A percentile compares a stretch with the other conserved stretches of the same genome.
Conservation (phyloP, 441 rosid genomes). For the Jatropha multifida region DNA sequence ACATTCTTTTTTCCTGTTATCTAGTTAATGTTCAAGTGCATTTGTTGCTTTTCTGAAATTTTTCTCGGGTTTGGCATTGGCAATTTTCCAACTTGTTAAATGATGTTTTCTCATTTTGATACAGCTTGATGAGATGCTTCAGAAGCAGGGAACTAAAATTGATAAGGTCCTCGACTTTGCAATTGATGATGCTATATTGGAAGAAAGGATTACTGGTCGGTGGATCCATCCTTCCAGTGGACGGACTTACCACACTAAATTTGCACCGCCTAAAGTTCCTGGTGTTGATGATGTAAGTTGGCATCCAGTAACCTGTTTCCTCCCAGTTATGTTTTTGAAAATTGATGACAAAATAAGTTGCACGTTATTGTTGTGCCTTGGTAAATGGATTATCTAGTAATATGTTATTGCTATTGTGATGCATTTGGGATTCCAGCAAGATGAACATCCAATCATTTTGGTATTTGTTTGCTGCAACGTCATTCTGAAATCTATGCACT, state of each 20-base stretch:
- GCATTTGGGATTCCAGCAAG: neutral
- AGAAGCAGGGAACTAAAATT: constrained; percentile 55
- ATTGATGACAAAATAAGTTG: neutral
- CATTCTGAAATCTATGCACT: neutral
- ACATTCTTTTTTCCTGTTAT: neutral
- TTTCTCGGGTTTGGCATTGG: neutral
- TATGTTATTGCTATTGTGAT: neutral
- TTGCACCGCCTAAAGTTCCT: neutral
- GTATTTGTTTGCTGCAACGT: neutral
- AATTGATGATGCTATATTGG: neutral
- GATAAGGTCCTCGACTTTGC: constrained; percentile 60
- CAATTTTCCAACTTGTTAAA: neutral
- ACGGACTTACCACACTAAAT: constrained; percentile 4
- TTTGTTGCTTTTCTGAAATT: neutral
- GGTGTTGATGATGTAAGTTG: neutral
- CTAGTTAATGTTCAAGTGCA: neutral
- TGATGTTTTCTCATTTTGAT: neutral
- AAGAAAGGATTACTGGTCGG: constrained; percentile 7
- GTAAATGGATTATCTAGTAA: neutral
- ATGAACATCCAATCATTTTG: neutral
- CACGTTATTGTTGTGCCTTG: neutral
- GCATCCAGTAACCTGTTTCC: neutral
- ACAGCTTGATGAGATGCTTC: constrained; percentile 84
- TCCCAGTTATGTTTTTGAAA: neutral
- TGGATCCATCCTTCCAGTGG: constrained; percentile 9